phyloP scores from a whole-genome alignment of 306 rosid species.

The Cicer yamashitae region DNA sequence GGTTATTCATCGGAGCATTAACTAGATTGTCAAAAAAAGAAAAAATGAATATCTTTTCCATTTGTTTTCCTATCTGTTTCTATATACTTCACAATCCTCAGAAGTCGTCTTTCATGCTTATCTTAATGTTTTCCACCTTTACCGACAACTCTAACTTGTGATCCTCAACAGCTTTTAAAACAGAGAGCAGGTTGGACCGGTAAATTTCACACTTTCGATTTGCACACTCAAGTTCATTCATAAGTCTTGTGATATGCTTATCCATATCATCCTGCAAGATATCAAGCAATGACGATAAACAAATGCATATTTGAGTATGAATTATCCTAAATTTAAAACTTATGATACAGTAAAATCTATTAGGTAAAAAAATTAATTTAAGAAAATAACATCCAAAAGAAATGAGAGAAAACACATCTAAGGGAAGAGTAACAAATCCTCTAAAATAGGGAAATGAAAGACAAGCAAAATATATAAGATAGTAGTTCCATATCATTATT shows the following conservation, averaged over 20 bases:
- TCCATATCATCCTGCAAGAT: conserved; percentile 88
- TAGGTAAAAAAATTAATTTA: conserved; percentile 2
- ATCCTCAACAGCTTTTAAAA: conserved; percentile 96
- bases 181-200: conserved; percentile 91
- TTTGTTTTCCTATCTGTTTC: conserved; percentile 43
- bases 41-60: conserved; percentile 20
- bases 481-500: conserved; percentile 4
- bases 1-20: conserved; percentile 32
- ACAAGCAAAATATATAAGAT: conserved; percentile 5
- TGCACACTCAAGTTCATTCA: conserved; percentile 72
- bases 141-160: conserved; percentile 89
- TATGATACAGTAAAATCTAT: conserved; percentile 1
- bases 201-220: conserved; percentile 89
- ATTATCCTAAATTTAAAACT: conserved; percentile 27
- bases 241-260: conserved; percentile 72
- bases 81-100: conserved; percentile 50
- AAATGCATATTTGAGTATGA: conserved; percentile 31
- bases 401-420: conserved; percentile 7
- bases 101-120: conserved; percentile 86
- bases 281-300: conserved; percentile 36
- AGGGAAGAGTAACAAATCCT: conserved; percentile 6
- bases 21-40: conserved; percentile 33
- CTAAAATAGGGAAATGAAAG: conserved; percentile 17
- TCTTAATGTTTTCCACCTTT: conserved; percentile 94
- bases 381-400: conserved; percentile 29